Evolutionary conservation across 2,329 filamentous ascomycete species (phyloP), one percentile per base, ranked within the genome.

Genomic region (Claviceps africana): DNA sequence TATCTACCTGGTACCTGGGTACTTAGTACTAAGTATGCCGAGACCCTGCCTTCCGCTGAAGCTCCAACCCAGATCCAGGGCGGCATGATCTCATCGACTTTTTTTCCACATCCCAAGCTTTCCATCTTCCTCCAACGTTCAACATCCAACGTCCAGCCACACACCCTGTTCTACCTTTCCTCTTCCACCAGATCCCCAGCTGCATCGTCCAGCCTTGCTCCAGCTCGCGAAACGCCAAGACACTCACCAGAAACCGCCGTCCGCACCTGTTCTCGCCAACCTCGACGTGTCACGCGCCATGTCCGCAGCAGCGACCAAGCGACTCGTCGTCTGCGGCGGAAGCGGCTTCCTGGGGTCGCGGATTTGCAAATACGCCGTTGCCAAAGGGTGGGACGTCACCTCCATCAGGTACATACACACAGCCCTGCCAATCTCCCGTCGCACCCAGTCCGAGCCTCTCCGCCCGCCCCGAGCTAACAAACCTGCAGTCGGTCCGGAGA

Each of bases 291-390:
- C 21, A 15, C 22, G n/a, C 51, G 19, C 65, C 68, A 79, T 81
- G 68, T 70, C 76, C 51, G 73, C 77, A 57, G 75, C 77, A 57
- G 45, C 51, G 31, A 19, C 30, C 13, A 95, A 89, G 71, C 85
- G 82, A 69, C 75, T 98, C 44, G 82, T 97, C 43, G 89, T 98
- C 51, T 94, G 87, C 59, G 93, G 93, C 59, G 91, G 91, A 54
- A 96, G 88, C 68, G 91, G 93, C 35, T 98, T 97, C 65, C 71
- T 98, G 28, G 88, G 88, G 69, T 78, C 76, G 25, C 79, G 91
- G 52, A 95, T 98, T 71, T 97, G 93, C 74, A 93, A 88, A 73
- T 84, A 86, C 51, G 93, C 88, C 45, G 83, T 88, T 49, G 78
- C 83, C 46, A 77, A 89, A 64, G 88, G 89, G 52, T 97, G 91